phyloP scores from a whole-genome alignment of 192 early-diverging fungal genomes.

The Coemansia sp. region DNA sequence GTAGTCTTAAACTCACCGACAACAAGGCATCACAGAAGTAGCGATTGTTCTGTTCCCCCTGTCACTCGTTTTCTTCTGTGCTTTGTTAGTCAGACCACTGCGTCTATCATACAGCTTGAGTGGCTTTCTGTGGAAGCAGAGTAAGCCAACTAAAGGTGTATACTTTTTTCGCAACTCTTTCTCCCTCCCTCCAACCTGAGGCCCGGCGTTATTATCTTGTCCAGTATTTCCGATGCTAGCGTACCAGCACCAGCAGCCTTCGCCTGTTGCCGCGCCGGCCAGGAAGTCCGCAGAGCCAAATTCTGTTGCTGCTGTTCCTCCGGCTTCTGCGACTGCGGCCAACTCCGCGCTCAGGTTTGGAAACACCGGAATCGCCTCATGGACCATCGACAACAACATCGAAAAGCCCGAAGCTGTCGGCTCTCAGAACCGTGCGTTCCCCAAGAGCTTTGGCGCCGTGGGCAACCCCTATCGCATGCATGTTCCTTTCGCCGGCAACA shows the following conservation, averaged over 20 bases:
- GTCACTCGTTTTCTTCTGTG: constrained; percentile 7
- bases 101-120: not conserved
- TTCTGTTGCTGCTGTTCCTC: constrained; percentile 30
- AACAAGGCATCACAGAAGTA: constrained; percentile 5
- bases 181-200: not conserved
- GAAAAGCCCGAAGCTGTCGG: constrained; percentile 1
- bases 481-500: constrained; percentile 4
- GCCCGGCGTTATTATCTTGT: not conserved
- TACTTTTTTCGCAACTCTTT: constrained; percentile 4
- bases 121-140: constrained; percentile 5
- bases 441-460: constrained; percentile 32
- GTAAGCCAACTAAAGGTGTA: constrained; percentile 2
- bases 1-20: constrained; percentile 4
- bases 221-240: constrained; percentile 37
- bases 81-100: constrained; percentile 6
- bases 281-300: constrained; percentile 2
- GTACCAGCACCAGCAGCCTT: constrained; percentile 37
- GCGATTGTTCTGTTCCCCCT: constrained; percentile 2
- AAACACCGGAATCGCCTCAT: constrained; percentile 41
- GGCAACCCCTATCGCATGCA: constrained; percentile 27
- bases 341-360: constrained; percentile 51
- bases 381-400: constrained; percentile 13
- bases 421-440: constrained; percentile 7
- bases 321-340: constrained; percentile 32
- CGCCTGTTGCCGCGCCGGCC: constrained; percentile 14